These are phyloP conservation scores for Phaseolus lunatus DNA, from an alignment of 306 rosid species.

Conservation along the genomic window DNA sequence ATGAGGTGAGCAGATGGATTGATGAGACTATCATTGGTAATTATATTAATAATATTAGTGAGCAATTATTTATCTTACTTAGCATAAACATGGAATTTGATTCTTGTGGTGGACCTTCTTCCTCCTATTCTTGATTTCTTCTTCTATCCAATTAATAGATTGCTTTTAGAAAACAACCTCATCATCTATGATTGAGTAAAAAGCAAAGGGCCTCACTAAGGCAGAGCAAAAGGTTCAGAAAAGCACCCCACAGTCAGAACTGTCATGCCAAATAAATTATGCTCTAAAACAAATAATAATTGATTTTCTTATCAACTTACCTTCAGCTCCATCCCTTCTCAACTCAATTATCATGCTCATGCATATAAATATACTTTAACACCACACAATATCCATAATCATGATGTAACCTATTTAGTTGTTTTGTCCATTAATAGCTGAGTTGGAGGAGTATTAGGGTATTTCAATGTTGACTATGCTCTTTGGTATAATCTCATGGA, in stretches of 20 bases:
- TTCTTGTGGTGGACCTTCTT: constrained; percentile 43
- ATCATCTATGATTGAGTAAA: constrained; percentile 47
- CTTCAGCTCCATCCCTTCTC: constrained; percentile 11
- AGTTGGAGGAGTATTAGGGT: not conserved
- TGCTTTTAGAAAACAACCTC: constrained; percentile 40
- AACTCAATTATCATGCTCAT: constrained; percentile 24
- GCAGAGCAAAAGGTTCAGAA: constrained; percentile 10
- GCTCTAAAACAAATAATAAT: not conserved
- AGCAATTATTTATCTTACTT: not conserved
- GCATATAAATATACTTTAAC: constrained; percentile 26
- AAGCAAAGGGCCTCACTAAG: constrained; percentile 18
- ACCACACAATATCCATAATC: not conserved
- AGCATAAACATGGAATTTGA: constrained; percentile 26
- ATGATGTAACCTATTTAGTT: constrained; percentile 28
- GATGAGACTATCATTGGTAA: not conserved
- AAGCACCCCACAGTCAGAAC: constrained; percentile 34
- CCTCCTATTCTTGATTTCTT: not conserved
- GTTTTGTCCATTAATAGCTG: not conserved
- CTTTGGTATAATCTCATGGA: not conserved
- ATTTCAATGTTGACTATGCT: constrained; percentile 32
- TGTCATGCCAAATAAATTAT: constrained; percentile 42
- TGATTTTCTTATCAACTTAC: constrained; percentile 29
- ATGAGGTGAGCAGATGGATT: constrained; percentile 32
- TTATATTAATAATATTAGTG: not conserved
- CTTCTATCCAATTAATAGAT: constrained; percentile 26